Base-by-base conservation (phyloP, 2,329 filamentous ascomycete species). In the Colletotrichum musicola region DNA sequence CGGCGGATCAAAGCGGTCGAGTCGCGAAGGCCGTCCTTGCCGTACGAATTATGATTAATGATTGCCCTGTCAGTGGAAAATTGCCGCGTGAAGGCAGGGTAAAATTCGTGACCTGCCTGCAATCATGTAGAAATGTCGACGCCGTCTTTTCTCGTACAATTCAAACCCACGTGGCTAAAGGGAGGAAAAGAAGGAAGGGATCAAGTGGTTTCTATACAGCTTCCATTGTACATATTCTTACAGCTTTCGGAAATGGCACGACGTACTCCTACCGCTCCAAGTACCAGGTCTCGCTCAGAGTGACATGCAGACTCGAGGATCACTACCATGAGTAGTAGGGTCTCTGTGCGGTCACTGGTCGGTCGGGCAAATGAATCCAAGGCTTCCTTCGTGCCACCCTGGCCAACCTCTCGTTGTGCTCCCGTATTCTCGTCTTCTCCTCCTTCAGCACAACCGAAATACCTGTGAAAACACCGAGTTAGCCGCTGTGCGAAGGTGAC, bases 311-410 rank as follows among this genome's bases (percentile, higher is more conserved):
- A 6, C 20, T 30, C 13, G 14, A 27, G 4, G 22, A 16, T 38
- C 38, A 75, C 74, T 91, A 98, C 95, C 95, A 99, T 70, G 92
- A 89, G 81, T 97, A 97, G 80, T 96, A 97, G 77, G 94, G 95
- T 74, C 93, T 88, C 83, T 98, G 95, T 42, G 90, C 90, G 70
- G 91, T 91, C 63, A 99, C 86, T 6, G 92, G 93, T 70, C 95
- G 89, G 79, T 98, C 93, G 7, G 95, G 95, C 61, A 98, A 83
- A 74, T 95, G 93, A 13, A 92, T 88, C 95, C 95, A 98, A 16
- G 95, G 89, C 71, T 93, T 93, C 70, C 90, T 88, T 76, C 90
- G 90, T 62, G 88, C 85, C 78, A 92, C 87, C 84, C 93, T 95
- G 73, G 90, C 90, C 77, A 93, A 86, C 67, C 90, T 89, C 76